Evolutionary conservation across 176 grass and related monocot species (phyloP), one percentile per base, ranked within the genome.

Genomic region (Alopecurus myosuroides): DNA sequence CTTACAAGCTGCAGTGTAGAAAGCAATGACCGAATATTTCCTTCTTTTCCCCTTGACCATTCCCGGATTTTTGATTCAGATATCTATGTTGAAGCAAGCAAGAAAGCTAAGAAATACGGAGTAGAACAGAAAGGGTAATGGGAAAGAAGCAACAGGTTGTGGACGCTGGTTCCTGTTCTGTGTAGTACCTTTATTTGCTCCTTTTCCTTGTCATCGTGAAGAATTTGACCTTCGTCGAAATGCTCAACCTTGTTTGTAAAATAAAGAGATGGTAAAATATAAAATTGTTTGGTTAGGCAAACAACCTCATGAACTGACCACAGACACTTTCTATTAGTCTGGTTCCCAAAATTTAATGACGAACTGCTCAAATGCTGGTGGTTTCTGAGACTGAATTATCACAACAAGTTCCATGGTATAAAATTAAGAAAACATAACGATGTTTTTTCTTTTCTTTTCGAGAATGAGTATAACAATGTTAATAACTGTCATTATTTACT

Each of bases 1-100:
- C 93, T 98, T 87, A 98, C 97, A 90, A 86, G 87, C 86, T 98
- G 97, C 25, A 98, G 70, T 76, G 97, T 96, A 20, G 97, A 98
- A 64, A 98, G 86, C 88, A 98, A 91, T 67, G 97, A 95, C 75
- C 97, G 91, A 69, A 98, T 98, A 84, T 98, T 98, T 88, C 91
- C 93, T 92, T 95, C 91, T 94, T 95, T 98, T 69, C 97, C 97
- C 66, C 87, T 92, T 62, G 97, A 98, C 97, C 97, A 96, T 52
- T 94, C 91, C 18, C 69, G 64, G 70, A 98, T 91, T 92, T 98
- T 96, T 40, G 83, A 64, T 82, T 96, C 89, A 22, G 91, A 88
- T 49, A 91, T 81, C 97, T 98, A 80, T 23, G 71, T 75, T 87
- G 18, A 69, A 84, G 61, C 34, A 79, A 82, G 22, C 53, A 76